Base-by-base conservation (phyloP, 2,329 filamentous ascomycete species). In the Chrysosporium queenslandicum region DNA sequence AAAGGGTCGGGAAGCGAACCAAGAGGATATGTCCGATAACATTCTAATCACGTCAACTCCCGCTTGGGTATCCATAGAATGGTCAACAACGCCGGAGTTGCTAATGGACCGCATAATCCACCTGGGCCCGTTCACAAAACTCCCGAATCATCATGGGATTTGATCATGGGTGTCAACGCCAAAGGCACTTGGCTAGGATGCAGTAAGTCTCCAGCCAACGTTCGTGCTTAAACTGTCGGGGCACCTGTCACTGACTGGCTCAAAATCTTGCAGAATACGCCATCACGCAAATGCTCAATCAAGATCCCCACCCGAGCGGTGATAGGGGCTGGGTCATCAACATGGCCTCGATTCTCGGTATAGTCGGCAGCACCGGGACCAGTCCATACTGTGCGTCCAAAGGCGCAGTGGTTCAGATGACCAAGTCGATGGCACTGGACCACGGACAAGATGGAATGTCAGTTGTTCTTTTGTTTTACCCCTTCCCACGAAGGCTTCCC, bases 1-100 rank as follows among this genome's bases (percentile, higher is more conserved):
- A n/a, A n/a, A n/a, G n/a, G n/a, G n/a, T n/a, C n/a, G n/a, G n/a
- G n/a, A n/a, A n/a, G n/a, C n/a, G n/a, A n/a, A n/a, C n/a, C n/a
- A n/a, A n/a, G n/a, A n/a, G n/a, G n/a, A n/a, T n/a, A n/a, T n/a
- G n/a, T n/a, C n/a, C n/a, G n/a, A n/a, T n/a, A n/a, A n/a, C n/a
- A n/a, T n/a, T n/a, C n/a, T n/a, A n/a, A n/a, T n/a, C n/a, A n/a
- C n/a, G n/a, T n/a, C n/a, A n/a, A n/a, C n/a, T n/a, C n/a, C n/a
- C n/a, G n/a, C n/a, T n/a, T n/a, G n/a, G n/a, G n/a, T n/a, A n/a
- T n/a, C n/a, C n/a, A n/a, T 29, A 74, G 71, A 0, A 60, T 77
- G 46, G 71, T 74, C 40, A 75, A 75, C 51, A 75, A 75, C 56
- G 74, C 78, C 0, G 78, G 78, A 0, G 71, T 80, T 0, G 67